phyloP scores from a whole-genome alignment of 2,329 filamentous ascomycete genomes.

The Metarhizium brunneum region DNA sequence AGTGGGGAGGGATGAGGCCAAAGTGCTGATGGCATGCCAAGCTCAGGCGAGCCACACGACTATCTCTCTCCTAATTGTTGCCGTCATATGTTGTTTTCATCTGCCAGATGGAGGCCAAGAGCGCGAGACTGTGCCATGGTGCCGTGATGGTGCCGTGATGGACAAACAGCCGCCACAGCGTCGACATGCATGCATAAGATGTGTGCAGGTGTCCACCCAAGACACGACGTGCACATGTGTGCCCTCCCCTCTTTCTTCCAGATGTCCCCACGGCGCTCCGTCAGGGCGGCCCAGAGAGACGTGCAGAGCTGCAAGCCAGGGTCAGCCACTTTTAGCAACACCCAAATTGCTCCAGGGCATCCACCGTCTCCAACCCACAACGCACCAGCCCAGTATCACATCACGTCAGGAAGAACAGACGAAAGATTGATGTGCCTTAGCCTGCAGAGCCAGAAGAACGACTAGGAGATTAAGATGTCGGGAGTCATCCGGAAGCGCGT shows the following conservation, averaged over 20 bases:
- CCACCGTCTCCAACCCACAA: not conserved
- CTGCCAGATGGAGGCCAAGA: not conserved
- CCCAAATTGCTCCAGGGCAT: not conserved
- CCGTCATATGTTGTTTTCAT: too few relatives aligned
- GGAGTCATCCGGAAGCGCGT: not conserved
- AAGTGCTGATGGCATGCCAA: too few relatives aligned
- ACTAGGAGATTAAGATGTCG: not conserved
- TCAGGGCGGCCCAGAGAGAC: not conserved
- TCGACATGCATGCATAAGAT: not conserved
- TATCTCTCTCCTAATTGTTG: too few relatives aligned
- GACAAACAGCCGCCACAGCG: not conserved
- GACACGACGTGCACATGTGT: too few relatives aligned
- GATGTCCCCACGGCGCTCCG: not conserved
- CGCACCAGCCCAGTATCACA: not conserved
- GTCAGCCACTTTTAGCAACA: not conserved
- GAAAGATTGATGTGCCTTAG: not conserved
- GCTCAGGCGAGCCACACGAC: too few relatives aligned
- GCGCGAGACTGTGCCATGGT: not conserved
- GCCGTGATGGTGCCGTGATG: not conserved
- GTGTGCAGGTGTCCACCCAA: too few relatives aligned
- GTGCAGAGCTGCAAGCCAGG: not conserved
- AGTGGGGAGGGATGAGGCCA: too few relatives aligned
- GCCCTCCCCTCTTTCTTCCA: too few relatives aligned
- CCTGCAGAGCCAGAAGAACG: not conserved
- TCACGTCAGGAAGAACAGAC: not conserved